These are phyloP conservation scores for Pinus taeda DNA, from an alignment of 75 land plant species.

Conservation along the genomic window DNA sequence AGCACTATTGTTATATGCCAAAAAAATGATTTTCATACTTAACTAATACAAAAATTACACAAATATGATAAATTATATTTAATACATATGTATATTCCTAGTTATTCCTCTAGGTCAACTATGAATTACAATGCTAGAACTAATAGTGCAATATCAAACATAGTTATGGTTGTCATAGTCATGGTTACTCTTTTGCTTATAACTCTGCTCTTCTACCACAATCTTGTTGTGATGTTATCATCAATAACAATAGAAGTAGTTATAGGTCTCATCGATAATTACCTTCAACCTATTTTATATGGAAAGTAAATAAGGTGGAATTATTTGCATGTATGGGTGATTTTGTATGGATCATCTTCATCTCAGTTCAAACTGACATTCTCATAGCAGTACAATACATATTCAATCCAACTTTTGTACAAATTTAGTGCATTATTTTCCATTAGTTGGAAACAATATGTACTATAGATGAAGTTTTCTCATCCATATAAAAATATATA, in stretches of 20 bases:
- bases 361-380: slow-evolving; percentile 33
- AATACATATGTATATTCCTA: slow-evolving; percentile 15
- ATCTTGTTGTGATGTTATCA: slow-evolving; percentile 39
- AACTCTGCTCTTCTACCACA: slow-evolving; percentile 46
- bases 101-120: slow-evolving; percentile 47
- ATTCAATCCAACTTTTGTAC: neutral
- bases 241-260: slow-evolving; percentile 38
- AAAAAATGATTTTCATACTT: too few species aligned
- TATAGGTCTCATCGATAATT: slow-evolving; percentile 30
- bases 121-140: slow-evolving; percentile 43
- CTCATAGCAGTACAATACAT: slow-evolving; percentile 34
- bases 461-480: neutral
- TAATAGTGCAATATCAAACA: slow-evolving; percentile 35
- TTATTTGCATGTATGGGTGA: slow-evolving; percentile 42
- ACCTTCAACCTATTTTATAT: slow-evolving; percentile 26
- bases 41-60: too few species aligned
- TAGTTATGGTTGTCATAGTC: slow-evolving; percentile 40
- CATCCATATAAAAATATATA: slow-evolving; percentile 14
- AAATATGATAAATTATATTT: too few species aligned
- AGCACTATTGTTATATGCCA: too few species aligned
- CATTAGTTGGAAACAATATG: neutral
- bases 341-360: slow-evolving; percentile 39
- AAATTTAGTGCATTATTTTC: neutral
- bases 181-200: slow-evolving; percentile 26
- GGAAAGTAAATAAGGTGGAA: slow-evolving; percentile 47